Base-by-base conservation (phyloP, 345 rosid species). In the Dipteronia sinensis region DNA sequence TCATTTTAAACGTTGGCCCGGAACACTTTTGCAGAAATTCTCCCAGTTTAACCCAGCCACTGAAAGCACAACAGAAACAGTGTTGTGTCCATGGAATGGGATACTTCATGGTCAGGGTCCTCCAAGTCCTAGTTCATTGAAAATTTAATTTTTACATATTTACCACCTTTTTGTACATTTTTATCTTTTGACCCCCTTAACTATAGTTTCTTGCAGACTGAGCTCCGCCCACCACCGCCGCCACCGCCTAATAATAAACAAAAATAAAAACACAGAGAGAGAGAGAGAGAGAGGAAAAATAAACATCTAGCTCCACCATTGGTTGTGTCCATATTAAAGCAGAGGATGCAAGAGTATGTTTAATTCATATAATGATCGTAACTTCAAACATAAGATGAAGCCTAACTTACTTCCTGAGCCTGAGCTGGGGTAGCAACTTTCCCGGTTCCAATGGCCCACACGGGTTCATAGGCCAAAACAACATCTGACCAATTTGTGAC, bases 391-490 rank as follows among this genome's bases (percentile, higher is more conserved):
- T 23, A 56, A 1, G 55, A 46, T 23, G 5, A 79, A 69, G 79
- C 5, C 25, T 19, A 31, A 77, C 94, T 86, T 84, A 92, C 99
- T 78, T 95, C 99, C 82, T 95, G 97, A 74, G 98, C 99, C 80
- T 95, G 98, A 69, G 90, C 91, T 76, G 96, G 97, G 74, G 88
- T 84, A 29, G 97, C 97, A 72, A 93, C 99, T 89, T 93, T 93
- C 76, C 96, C 98, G 23, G 97, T 93, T 81, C 96, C 96, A 80
- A 93, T 95, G 66, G 97, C 98, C 98, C 98, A 95, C 69, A 95
- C 98, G 40, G 98, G 97, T 72, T 93, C 97, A 78, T 93, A 93
- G 61, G 98, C 99, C 79, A 93, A 72, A 67, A 93, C 98, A 76
- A 95, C 89, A 81, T 91, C 73, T 7, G 86, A 69, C 99, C 97